A percentile compares a stretch with the other conserved stretches of the same genome.
Evolutionary conservation across 2,329 filamentous ascomycete species (phyloP).

Genomic region (Fusarium globosum): DNA sequence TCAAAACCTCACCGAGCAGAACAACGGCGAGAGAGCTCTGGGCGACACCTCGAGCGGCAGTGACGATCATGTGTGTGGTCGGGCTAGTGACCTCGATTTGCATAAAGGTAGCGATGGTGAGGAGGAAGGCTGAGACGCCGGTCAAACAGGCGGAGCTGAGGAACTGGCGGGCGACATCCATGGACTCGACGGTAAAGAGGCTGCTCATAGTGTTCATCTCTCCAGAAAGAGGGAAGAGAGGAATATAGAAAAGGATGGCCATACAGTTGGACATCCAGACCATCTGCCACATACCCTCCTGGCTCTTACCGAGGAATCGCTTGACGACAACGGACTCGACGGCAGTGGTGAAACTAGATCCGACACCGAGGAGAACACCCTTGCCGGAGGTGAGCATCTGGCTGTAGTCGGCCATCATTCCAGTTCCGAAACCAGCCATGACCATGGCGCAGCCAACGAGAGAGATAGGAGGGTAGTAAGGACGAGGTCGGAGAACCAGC

Average conservation of each 20-base stretch:
- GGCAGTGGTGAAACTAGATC: slow-evolving; percentile 44
- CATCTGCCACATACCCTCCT: slow-evolving; percentile 46
- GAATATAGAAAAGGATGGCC: slow-evolving; percentile 42
- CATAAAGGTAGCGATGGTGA: slow-evolving; percentile 45
- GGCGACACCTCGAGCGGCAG: slow-evolving; percentile 42
- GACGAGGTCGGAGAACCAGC: slow-evolving; percentile 42
- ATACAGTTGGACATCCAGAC: slow-evolving; percentile 46
- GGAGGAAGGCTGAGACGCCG: slow-evolving; percentile 42
- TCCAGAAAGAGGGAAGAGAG: slow-evolving; percentile 42
- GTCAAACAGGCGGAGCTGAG: slow-evolving; percentile 39
- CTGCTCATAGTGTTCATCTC: slow-evolving; percentile 36
- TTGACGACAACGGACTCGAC: slow-evolving; percentile 45
- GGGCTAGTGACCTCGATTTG: slow-evolving; percentile 45
- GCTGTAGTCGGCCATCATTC: slow-evolving; percentile 44
- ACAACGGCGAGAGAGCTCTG: slow-evolving; percentile 43
- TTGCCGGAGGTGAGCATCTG: slow-evolving; percentile 45
- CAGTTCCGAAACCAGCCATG: slow-evolving; percentile 44
- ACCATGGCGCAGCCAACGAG: slow-evolving; percentile 44
- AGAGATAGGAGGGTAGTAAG: slow-evolving; percentile 43
- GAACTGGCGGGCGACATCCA: slow-evolving; percentile 36
- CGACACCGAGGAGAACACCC: slow-evolving; percentile 41
- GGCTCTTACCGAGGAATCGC: slow-evolving; percentile 42
- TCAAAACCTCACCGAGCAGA: slow-evolving; percentile 41
- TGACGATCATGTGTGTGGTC: slow-evolving; percentile 46
- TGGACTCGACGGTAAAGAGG: slow-evolving; percentile 32